Conservation (phyloP, 495 filamentous ascomycete species). For the Hypoxylon perforatum region DNA sequence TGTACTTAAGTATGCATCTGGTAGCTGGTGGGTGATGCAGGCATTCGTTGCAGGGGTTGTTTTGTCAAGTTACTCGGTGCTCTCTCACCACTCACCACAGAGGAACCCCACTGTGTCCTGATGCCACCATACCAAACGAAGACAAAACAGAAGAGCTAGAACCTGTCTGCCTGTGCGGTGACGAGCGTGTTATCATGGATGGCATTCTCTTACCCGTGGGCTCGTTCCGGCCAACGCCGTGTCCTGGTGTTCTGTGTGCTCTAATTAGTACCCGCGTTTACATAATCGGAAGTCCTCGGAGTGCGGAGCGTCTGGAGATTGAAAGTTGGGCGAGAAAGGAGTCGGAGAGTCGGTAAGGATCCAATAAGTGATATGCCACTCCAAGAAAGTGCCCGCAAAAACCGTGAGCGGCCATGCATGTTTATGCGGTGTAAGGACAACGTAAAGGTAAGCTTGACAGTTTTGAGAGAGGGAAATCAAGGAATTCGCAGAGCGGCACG, state of each 20-base stretch:
- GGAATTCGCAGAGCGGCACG: conserved; percentile 9
- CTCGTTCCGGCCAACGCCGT: conserved; percentile 38
- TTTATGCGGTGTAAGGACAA: conserved; percentile 40
- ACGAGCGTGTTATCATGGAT: conserved; percentile 37
- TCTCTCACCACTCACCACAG: too few relatives aligned
- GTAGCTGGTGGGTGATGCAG: conserved; percentile 31
- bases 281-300: conserved; percentile 20
- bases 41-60: conserved; percentile 26
- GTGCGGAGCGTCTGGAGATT: not conserved
- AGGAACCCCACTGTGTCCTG: conserved; percentile 43
- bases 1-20: not conserved
- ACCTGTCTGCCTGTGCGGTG: conserved; percentile 37
- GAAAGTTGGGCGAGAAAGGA: conserved; percentile 6
- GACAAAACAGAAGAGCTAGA: conserved; percentile 30
- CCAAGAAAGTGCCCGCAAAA: conserved; percentile 25
- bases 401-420: conserved; percentile 39
- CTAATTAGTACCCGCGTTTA: conserved; percentile 38
- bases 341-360: conserved; percentile 34
- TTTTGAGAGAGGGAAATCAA: conserved; percentile 19
- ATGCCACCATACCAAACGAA: conserved; percentile 46
- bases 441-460: conserved; percentile 12
- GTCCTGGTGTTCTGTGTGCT: too few relatives aligned
- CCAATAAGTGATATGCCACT: conserved; percentile 16
- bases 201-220: conserved; percentile 13
- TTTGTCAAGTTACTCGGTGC: conserved; percentile 26